Evolutionary conservation across 2,329 filamentous ascomycete species (phyloP).

Genomic region (Bretziella fagacearum): DNA sequence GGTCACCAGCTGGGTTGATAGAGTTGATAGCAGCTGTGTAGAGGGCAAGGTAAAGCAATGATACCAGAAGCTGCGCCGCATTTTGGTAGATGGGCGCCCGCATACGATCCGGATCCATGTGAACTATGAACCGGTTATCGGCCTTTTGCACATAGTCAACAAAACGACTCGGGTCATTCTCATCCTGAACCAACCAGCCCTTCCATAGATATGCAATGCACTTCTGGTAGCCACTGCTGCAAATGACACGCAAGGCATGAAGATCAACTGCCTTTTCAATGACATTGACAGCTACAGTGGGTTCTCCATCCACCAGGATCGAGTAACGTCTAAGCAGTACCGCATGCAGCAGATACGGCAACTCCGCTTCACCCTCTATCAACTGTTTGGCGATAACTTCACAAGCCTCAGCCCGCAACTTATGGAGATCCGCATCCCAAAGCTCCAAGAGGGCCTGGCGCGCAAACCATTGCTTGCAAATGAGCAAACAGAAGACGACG

Average conservation of each 20-base stretch:
- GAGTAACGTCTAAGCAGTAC: conserved; percentile 81
- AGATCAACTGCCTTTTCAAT: conserved; percentile 88
- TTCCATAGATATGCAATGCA: conserved; percentile 87
- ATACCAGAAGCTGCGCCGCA: conserved; percentile 68
- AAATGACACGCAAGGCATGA: conserved; percentile 76
- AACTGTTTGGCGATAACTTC: conserved; percentile 73
- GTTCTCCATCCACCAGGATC: conserved; percentile 52
- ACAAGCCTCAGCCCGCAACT: conserved; percentile 63
- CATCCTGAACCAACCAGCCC: conserved; percentile 93
- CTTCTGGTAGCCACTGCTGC: conserved; percentile 87
- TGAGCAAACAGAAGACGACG: conserved; percentile 67
- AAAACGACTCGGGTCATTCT: conserved; percentile 77
- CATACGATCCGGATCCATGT: conserved; percentile 91
- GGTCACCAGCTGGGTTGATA: conserved; percentile 66
- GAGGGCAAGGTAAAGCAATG: conserved; percentile 62
- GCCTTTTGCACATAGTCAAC: conserved; percentile 73
- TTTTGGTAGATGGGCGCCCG: conserved; percentile 87
- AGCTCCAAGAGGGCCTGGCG: conserved; percentile 65
- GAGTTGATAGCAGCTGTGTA: conserved; percentile 91
- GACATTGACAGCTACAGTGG: conserved; percentile 65
- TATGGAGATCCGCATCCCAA: conserved; percentile 79
- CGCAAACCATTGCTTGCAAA: conserved; percentile 57
- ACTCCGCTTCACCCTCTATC: conserved; percentile 54
- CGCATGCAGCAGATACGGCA: conserved; percentile 59
- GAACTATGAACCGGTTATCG: conserved; percentile 57